Evolutionary conservation across 2,329 filamentous ascomycete species (phyloP).

Genomic region (Chaetomium olivaceum): DNA sequence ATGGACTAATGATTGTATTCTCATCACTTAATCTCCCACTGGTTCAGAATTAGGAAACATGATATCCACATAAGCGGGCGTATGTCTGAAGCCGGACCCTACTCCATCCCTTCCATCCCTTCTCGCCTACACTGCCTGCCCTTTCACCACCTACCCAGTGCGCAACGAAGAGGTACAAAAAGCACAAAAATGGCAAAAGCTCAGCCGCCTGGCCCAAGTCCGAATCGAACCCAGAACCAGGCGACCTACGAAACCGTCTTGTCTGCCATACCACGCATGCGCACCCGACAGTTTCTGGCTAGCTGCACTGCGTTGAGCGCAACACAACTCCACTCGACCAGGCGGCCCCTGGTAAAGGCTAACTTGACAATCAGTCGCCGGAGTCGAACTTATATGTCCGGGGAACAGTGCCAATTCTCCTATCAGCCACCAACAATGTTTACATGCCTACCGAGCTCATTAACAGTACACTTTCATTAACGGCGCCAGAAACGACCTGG

Average conservation of each 20-base stretch:
- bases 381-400: neutral
- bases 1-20: neutral
- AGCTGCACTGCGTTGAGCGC: neutral
- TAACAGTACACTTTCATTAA: no score
- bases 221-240: neutral
- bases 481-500: no score
- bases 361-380: neutral
- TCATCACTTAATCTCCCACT: neutral
- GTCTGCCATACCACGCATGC: neutral
- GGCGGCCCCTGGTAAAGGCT: conserved; percentile 4
- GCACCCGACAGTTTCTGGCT: neutral
- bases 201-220: neutral
- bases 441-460: no score
- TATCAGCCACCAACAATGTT: neutral
- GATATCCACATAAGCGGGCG: neutral
- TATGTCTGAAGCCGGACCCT: neutral
- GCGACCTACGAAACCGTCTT: neutral
- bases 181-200: neutral
- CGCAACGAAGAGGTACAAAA: neutral
- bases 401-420: neutral
- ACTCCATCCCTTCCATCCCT: neutral
- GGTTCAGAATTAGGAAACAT: neutral
- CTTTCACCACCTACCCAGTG: no score
- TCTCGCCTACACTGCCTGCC: no score
- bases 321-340: conserved; percentile 1